Percentiles rank a stretch among this genome's conserved stretches.
These are phyloP conservation scores for Coniochaeta ligniaria DNA, from an alignment of 2,329 filamentous ascomycete species.

Conservation along the genomic window DNA sequence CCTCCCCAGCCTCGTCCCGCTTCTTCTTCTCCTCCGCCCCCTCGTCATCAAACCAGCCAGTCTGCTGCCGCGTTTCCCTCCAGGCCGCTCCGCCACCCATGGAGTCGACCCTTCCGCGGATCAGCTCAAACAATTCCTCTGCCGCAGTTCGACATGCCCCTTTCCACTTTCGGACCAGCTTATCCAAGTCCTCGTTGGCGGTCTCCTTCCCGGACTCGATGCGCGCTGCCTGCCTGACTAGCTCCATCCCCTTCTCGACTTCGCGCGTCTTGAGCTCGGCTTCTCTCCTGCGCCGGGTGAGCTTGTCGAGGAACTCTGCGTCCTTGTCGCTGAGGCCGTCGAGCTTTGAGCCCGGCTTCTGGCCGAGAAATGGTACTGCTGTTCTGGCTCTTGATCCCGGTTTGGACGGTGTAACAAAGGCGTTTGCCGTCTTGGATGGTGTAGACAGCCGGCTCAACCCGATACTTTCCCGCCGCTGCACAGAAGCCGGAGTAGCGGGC, in stretches of 20 bases:
- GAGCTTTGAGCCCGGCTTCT: not conserved
- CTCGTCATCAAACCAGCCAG: slow-evolving; percentile 10
- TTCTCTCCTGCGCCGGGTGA: slow-evolving; percentile 6
- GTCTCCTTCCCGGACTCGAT: slow-evolving; percentile 29
- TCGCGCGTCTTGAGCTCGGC: slow-evolving; percentile 3
- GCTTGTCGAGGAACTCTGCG: slow-evolving; percentile 9
- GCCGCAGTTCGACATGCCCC: slow-evolving; percentile 53
- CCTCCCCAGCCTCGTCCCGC: slow-evolving; percentile 9
- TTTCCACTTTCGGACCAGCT: slow-evolving; percentile 54
- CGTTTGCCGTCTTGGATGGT: not conserved
- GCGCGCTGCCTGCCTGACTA: slow-evolving; percentile 39
- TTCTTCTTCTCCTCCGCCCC: not conserved
- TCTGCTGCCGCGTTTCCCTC: slow-evolving; percentile 17
- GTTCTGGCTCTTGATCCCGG: not conserved
- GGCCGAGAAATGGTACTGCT: not conserved
- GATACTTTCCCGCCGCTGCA: not conserved
- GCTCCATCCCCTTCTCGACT: slow-evolving; percentile 21
- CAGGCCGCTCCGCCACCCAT: slow-evolving; percentile 27
- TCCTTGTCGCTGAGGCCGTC: slow-evolving; percentile 3
- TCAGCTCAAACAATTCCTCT: slow-evolving; percentile 57
- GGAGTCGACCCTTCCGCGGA: slow-evolving; percentile 46
- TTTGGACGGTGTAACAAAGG: not conserved
- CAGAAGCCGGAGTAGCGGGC: not conserved
- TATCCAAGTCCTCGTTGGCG: slow-evolving; percentile 47
- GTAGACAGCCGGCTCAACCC: not conserved